phyloP scores from a whole-genome alignment of 352 stramenopile species.

The Detonula confervacea region DNA sequence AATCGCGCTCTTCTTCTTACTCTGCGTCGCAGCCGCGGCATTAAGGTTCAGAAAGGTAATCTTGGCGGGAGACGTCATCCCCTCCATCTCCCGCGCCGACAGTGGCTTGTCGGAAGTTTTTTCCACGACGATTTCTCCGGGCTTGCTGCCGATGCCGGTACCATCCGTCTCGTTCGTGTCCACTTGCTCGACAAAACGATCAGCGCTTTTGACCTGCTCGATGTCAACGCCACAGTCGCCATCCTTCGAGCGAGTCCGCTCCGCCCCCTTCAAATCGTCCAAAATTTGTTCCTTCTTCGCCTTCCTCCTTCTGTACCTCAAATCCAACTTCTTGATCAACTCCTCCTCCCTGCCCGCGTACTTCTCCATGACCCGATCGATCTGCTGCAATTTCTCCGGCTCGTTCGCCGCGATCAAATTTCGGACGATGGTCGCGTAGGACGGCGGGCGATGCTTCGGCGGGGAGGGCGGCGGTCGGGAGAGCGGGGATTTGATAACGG shows the following conservation, averaged over 20 bases:
- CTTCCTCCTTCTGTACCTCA: conserved; percentile 46
- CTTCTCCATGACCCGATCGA: conserved; percentile 62
- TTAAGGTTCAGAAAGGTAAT: conserved; percentile 23
- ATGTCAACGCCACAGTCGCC: too few relatives aligned
- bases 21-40: neutral
- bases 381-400: conserved; percentile 54
- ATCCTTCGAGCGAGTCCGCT: too few relatives aligned
- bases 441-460: conserved; percentile 25
- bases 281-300: conserved; percentile 18
- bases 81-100: too few relatives aligned
- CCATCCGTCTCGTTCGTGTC: too few relatives aligned
- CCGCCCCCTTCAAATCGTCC: neutral
- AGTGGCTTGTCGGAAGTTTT: too few relatives aligned
- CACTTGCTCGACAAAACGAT: too few relatives aligned
- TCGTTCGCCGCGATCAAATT: conserved; percentile 52
- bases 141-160: neutral
- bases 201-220: too few relatives aligned
- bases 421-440: conserved; percentile 37
- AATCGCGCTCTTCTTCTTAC: conserved; percentile 24
- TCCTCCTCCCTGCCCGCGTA: conserved; percentile 59
- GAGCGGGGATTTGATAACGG: neutral
- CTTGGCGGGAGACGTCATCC: conserved; percentile 5
- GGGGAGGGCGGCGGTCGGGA: conserved; percentile 22
- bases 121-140: neutral
- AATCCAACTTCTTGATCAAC: conserved; percentile 59